These are phyloP conservation scores for Trichocomaceae sp. DNA, from an alignment of 2,329 filamentous ascomycete species.

Conservation along the genomic window DNA sequence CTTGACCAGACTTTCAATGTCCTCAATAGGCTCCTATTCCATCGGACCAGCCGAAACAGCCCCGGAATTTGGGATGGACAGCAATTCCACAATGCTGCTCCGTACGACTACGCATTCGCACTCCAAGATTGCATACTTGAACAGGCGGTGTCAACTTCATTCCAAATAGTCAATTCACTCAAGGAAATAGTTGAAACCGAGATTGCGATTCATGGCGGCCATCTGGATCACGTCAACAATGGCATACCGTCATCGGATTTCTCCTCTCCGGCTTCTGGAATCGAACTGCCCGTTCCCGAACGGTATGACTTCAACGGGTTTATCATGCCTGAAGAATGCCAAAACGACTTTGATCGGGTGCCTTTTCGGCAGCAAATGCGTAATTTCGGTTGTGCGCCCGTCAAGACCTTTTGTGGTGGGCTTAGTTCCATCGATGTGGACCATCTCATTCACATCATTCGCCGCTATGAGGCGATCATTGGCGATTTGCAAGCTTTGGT, in stretches of 20 bases:
- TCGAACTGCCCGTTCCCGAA: background rate
- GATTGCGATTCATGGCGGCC: background rate
- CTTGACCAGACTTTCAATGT: slow-evolving; percentile 27
- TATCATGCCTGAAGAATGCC: background rate
- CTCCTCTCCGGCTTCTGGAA: background rate
- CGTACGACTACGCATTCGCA: slow-evolving; percentile 1
- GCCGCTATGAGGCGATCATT: slow-evolving; percentile 7
- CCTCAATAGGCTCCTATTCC: slow-evolving; percentile 26
- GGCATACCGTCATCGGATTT: background rate
- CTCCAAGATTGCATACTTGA: slow-evolving; percentile 8
- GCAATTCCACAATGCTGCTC: background rate
- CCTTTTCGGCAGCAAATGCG: background rate
- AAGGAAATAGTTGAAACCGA: background rate
- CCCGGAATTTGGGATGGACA: background rate
- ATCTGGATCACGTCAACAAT: background rate
- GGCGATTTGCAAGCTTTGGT: background rate
- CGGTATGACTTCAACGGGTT: background rate
- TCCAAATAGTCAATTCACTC: slow-evolving; percentile 3
- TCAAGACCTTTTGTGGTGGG: background rate
- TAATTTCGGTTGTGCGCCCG: background rate
- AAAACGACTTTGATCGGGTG: background rate
- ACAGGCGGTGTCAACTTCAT: slow-evolving; percentile 1
- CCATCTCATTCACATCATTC: background rate
- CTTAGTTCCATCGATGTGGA: background rate
- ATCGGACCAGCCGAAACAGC: background rate